phyloP scores from a whole-genome alignment of 2,329 filamentous ascomycete genomes.

The Cordyceps pruinosa region DNA sequence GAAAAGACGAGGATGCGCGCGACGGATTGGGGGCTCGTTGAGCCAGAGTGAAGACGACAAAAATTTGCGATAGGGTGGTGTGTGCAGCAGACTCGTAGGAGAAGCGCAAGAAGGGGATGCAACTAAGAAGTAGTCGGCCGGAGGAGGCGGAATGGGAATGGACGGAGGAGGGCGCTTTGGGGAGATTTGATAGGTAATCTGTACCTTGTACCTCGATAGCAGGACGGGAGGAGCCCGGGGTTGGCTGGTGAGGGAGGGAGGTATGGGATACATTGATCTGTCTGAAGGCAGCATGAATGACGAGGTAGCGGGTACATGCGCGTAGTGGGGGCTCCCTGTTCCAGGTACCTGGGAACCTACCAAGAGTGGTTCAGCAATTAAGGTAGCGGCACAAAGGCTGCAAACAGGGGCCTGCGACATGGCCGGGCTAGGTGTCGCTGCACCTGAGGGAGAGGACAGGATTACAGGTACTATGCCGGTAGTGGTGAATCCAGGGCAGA shows the following conservation, averaged over 20 bases:
- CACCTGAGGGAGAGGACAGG: too few relatives aligned
- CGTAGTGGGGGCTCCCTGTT: too few relatives aligned
- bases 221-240: not conserved
- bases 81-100: constrained; percentile 1
- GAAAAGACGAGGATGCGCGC: not conserved
- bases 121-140: constrained; percentile 8
- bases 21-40: not conserved
- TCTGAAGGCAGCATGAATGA: too few relatives aligned
- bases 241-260: not conserved
- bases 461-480: too few relatives aligned
- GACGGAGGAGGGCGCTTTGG: not conserved
- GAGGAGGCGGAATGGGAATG: not conserved
- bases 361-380: not conserved
- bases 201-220: not conserved
- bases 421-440: not conserved
- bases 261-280: too few relatives aligned
- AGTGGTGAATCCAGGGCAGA: too few relatives aligned
- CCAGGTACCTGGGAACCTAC: not conserved
- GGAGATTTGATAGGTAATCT: not conserved
- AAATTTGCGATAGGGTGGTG: not conserved
- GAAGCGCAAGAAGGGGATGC: not conserved
- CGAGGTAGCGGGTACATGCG: too few relatives aligned
- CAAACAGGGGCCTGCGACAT: not conserved
- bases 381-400: not conserved
- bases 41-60: not conserved